phyloP scores from a whole-genome alignment of 163 green algal species.

The Scenedesmus sp. region DNA sequence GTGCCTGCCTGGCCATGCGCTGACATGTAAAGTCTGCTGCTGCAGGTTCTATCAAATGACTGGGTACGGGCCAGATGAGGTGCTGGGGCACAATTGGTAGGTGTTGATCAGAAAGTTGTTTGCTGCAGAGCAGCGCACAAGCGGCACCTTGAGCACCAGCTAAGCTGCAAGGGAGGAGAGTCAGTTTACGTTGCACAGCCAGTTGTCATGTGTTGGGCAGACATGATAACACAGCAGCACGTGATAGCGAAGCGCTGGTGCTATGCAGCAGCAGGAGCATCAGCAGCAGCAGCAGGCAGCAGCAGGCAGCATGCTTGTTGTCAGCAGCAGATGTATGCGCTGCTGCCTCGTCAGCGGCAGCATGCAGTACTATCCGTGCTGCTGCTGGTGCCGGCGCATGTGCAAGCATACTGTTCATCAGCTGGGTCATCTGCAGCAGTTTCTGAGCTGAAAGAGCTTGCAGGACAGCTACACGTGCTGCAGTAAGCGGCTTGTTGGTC shows the following conservation, averaged over 20 bases:
- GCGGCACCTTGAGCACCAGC: neutral
- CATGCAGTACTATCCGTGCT: neutral
- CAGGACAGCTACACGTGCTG: neutral
- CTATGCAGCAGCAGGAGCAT: constrained; percentile 8
- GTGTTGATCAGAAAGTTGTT: neutral
- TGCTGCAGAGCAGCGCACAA: neutral
- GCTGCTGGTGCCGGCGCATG: neutral
- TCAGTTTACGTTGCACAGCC: too few species aligned
- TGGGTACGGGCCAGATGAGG: constrained; percentile 91
- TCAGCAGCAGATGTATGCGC: neutral
- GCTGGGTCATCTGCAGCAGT: neutral
- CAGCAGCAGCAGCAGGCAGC: too few species aligned
- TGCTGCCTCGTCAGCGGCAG: neutral
- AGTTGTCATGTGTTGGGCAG: too few species aligned
- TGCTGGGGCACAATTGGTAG: constrained; percentile 95
- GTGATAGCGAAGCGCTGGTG: too few species aligned
- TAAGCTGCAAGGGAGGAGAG: neutral
- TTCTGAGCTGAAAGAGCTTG: neutral
- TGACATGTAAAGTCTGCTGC: neutral
- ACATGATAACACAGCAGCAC: neutral
- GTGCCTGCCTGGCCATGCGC: neutral
- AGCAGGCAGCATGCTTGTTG: neutral
- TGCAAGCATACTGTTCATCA: neutral
- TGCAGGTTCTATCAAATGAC: constrained; percentile 94
- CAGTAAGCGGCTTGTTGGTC: neutral